These are phyloP conservation scores for Pyrenula aspistea DNA, from an alignment of 495 filamentous ascomycete genomes.

Conservation along the genomic window DNA sequence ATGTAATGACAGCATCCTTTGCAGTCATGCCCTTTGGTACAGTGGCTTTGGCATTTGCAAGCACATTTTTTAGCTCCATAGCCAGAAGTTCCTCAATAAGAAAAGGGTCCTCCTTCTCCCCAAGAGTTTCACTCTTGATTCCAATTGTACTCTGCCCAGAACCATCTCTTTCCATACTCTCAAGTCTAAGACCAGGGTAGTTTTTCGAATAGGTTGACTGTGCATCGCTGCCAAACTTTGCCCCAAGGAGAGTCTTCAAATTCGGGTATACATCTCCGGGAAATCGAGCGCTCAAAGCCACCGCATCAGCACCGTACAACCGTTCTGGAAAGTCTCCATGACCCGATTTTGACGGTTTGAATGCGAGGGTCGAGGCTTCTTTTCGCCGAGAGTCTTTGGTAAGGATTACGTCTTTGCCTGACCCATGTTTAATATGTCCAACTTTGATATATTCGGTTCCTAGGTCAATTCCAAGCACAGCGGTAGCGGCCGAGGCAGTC, in stretches of 20 bases:
- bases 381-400: constrained; percentile 98
- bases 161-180: constrained; percentile 34
- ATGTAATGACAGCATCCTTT: constrained; percentile 74
- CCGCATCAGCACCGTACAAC: constrained; percentile 81
- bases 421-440: constrained; percentile 90
- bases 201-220: constrained; percentile 55
- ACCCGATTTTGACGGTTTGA: constrained; percentile 63
- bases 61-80: constrained; percentile 88
- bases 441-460: constrained; percentile 98
- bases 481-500: constrained; percentile 50
- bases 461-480: constrained; percentile 85
- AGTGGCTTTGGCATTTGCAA: constrained; percentile 70
- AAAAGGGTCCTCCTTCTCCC: constrained; percentile 55
- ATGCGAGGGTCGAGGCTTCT: constrained; percentile 80
- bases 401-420: constrained; percentile 94
- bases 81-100: constrained; percentile 87
- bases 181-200: constrained; percentile 50
- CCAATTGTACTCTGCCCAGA: constrained; percentile 52
- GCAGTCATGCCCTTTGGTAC: constrained; percentile 69
- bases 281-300: constrained; percentile 76
- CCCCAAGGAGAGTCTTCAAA: constrained; percentile 73
- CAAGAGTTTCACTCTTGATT: constrained; percentile 65
- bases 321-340: constrained; percentile 70
- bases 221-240: constrained; percentile 44
- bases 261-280: constrained; percentile 91